Conservation (phyloP, 768 basidiomycete species). For the Tulasnella sp. region DNA sequence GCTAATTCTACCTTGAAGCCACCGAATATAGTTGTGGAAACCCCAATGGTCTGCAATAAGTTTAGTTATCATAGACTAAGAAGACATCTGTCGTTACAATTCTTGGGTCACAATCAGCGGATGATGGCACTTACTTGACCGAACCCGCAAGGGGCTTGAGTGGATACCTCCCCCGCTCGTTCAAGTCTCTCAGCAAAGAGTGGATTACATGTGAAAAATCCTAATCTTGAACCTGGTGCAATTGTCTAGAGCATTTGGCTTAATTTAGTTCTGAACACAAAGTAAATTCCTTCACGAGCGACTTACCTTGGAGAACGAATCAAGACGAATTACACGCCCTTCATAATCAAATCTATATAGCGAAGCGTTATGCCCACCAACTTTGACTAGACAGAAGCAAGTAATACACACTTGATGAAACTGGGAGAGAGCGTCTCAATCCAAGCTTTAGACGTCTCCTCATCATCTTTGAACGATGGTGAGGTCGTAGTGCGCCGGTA, state of each 20-base stretch:
- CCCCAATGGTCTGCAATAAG: constrained; percentile 51
- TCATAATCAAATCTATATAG: constrained; percentile 48
- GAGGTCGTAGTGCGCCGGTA: constrained; percentile 21
- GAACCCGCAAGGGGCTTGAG: constrained; percentile 63
- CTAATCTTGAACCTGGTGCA: constrained; percentile 62
- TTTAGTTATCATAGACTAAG: constrained; percentile 41
- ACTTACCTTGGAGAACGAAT: constrained; percentile 61
- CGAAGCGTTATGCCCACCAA: neutral
- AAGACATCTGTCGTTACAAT: neutral
- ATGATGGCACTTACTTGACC: constrained; percentile 36
- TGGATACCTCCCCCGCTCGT: constrained; percentile 51
- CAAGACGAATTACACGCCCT: constrained; percentile 72
- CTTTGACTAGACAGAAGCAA: neutral
- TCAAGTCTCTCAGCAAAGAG: constrained; percentile 64
- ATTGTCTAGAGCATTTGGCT: constrained; percentile 39
- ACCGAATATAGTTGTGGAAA: constrained; percentile 57
- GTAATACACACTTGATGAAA: constrained; percentile 36
- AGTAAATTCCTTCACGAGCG: constrained; percentile 12
- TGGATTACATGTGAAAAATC: constrained; percentile 69
- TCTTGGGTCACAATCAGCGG: neutral
- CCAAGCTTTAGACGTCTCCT: constrained; percentile 34
- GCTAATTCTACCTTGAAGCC: constrained; percentile 69
- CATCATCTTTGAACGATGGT: constrained; percentile 21
- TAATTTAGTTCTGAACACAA: constrained; percentile 6
- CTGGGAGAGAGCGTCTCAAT: constrained; percentile 46